phyloP scores from a whole-genome alignment of 257 asterid species.

The Gentiana straminea region DNA sequence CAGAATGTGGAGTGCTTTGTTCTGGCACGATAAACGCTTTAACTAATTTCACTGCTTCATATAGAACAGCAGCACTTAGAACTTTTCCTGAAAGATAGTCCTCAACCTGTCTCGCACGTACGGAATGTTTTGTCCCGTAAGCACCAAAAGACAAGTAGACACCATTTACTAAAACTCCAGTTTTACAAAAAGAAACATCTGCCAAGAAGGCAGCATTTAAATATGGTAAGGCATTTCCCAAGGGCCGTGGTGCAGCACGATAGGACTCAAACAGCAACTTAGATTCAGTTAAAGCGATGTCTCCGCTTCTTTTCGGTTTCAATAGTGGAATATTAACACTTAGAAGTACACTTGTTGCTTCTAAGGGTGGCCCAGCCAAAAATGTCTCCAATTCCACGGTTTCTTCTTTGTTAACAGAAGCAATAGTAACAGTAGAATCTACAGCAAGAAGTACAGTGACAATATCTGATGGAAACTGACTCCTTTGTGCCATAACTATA shows the following conservation, averaged over 20 bases:
- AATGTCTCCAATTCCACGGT: constrained; percentile 42
- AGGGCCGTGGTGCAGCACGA: constrained; percentile 55
- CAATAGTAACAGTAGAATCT: constrained; percentile 32
- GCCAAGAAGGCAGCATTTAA: constrained; percentile 56
- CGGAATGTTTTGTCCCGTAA: constrained; percentile 41
- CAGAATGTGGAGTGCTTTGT: constrained; percentile 38
- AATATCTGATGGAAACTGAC: constrained; percentile 61
- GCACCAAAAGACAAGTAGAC: constrained; percentile 46
- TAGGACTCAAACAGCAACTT: constrained; percentile 41
- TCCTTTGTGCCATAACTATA: constrained; percentile 61
- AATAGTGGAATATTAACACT: constrained; percentile 40
- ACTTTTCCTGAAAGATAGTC: constrained; percentile 31
- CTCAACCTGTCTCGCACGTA: constrained; percentile 43
- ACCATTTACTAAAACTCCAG: constrained; percentile 25
- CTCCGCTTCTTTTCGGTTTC: constrained; percentile 11
- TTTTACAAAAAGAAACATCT: constrained; percentile 24
- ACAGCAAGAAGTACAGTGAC: constrained; percentile 50
- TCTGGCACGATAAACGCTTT: constrained; percentile 43
- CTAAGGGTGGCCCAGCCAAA: constrained; percentile 35
- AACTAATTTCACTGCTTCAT: constrained; percentile 38
- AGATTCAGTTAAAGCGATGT: constrained; percentile 14
- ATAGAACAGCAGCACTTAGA: constrained; percentile 20
- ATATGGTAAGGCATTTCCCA: constrained; percentile 68
- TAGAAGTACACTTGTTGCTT: constrained; percentile 36
- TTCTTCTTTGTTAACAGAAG: constrained; percentile 22